These are phyloP conservation scores for Protomyces lactucae-debilis DNA, from an alignment of 1,139 yeast species.

Conservation along the genomic window DNA sequence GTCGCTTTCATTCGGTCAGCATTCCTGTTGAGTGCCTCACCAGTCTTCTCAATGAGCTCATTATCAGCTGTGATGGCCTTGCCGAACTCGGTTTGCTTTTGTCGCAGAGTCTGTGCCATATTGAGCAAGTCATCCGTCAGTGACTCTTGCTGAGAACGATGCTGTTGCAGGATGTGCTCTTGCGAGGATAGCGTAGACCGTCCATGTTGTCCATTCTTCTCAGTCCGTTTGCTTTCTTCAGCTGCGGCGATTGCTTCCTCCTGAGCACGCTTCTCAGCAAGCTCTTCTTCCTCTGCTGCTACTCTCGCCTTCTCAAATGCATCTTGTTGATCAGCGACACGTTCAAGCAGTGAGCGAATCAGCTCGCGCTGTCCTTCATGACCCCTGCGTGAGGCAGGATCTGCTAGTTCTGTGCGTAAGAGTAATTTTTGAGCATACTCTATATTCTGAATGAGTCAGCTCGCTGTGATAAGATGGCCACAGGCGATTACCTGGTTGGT, in stretches of 20 bases:
- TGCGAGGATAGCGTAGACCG: background rate
- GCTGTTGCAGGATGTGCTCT: slow-evolving; percentile 22
- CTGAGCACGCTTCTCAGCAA: background rate
- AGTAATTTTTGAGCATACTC: slow-evolving; percentile 23
- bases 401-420: background rate
- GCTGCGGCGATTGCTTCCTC: background rate
- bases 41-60: slow-evolving; percentile 22
- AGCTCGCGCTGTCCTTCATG: background rate
- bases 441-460: slow-evolving; percentile 9
- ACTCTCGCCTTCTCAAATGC: background rate
- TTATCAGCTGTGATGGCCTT: slow-evolving; percentile 22
- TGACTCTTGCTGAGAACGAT: slow-evolving; percentile 22
- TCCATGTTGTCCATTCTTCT: background rate
- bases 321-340: slow-evolving; percentile 6
- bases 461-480: background rate
- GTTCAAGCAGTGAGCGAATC: slow-evolving; percentile 4
- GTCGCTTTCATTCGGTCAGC: slow-evolving; percentile 15
- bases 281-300: background rate
- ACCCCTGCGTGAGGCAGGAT: background rate
- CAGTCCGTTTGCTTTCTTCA: background rate
- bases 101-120: slow-evolving; percentile 23
- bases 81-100: slow-evolving; percentile 16
- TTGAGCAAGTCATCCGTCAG: slow-evolving; percentile 17
- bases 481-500: background rate
- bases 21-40: slow-evolving; percentile 17